Conservation (phyloP, 768 basidiomycete genomes). For the Lactifluus subvellereus region DNA sequence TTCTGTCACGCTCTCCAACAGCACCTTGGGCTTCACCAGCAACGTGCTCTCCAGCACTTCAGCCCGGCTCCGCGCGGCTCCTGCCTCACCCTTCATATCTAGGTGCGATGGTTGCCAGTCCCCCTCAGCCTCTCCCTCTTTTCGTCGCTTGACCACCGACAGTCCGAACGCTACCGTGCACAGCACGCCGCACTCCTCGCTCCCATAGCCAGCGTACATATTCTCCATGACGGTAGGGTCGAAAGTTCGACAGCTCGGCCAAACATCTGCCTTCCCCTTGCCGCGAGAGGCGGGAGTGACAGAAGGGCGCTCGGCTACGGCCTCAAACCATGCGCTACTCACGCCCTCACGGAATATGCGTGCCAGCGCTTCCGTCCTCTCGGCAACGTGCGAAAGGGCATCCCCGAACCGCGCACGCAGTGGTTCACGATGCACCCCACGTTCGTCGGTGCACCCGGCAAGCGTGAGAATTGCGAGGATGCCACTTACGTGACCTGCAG, state of each 20-base stretch:
- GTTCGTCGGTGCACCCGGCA: slow-evolving; percentile 30
- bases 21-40: slow-evolving; percentile 24
- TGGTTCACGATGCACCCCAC: slow-evolving; percentile 28
- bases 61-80: slow-evolving; percentile 7
- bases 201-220: slow-evolving; percentile 23
- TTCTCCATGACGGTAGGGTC: slow-evolving; percentile 22
- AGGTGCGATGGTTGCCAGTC: slow-evolving; percentile 9
- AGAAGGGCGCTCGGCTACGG: slow-evolving; percentile 18
- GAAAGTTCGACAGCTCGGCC: slow-evolving; percentile 12
- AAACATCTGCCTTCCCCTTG: slow-evolving; percentile 3
- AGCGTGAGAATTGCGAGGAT: slow-evolving; percentile 33
- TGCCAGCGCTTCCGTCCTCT: slow-evolving; percentile 30
- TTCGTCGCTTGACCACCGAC: slow-evolving; percentile 19
- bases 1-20: slow-evolving; percentile 26
- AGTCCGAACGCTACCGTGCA: slow-evolving; percentile 23
- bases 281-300: not conserved
- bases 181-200: slow-evolving; percentile 18
- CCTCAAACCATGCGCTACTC: slow-evolving; percentile 33
- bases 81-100: slow-evolving; percentile 17
- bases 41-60: slow-evolving; percentile 22
- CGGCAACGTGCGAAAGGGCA: slow-evolving; percentile 28
- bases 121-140: slow-evolving; percentile 7
- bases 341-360: slow-evolving; percentile 31
- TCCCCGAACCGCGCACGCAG: slow-evolving; percentile 31
- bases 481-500: slow-evolving; percentile 29